Base-by-base conservation (phyloP, 2,329 filamentous ascomycete genomes). In the Phialophora verrucosa region DNA sequence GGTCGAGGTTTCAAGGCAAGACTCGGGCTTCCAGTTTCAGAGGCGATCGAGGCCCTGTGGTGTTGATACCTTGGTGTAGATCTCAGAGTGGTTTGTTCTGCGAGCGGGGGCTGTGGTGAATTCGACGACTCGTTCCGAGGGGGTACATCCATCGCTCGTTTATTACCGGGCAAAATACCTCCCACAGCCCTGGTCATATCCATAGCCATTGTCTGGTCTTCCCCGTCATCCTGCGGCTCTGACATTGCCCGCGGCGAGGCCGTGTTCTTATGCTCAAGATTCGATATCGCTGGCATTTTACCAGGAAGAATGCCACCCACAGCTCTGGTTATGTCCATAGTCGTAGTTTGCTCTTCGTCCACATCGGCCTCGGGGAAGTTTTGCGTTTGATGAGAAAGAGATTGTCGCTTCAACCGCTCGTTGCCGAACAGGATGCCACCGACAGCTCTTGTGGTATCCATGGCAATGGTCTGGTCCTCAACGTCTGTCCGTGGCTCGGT, bases 361-460 rank as follows among this genome's bases (percentile, higher is more conserved):
- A 76, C 74, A n/a, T 75, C 64, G 20, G 66, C 68, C 69, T 69
- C 74, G 55, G 65, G 74, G 70, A 79, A 78, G 11, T 74, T 76
- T 63, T 75, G 75, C 69, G 79, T 76, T 49, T 79, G 53, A 20
- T 17, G 4, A 3, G 27, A 12, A 54, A 51, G 59, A 53, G 59
- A 85, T 81, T 0, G 85, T 87, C 59, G 77, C 71, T 59, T 79
- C 78, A 4, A 80, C 79, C 29, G 47, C 5, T 54, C 25, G 49
- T 20, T 53, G 29, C 25, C 25, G 20, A 42, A 25, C 17, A 90
- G 79, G 59, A 92, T 91, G 8, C 83, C 82, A 10, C 89, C 89
- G 55, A 90, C 80, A 5, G 84, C 86, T 54, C 82, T 82, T 1
- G 89, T 91, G 75, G 91, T 86, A 54, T 91, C 88, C 88, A 91